phyloP scores from a whole-genome alignment of 169 alveolate genomes.

The Fabrea salina region DNA sequence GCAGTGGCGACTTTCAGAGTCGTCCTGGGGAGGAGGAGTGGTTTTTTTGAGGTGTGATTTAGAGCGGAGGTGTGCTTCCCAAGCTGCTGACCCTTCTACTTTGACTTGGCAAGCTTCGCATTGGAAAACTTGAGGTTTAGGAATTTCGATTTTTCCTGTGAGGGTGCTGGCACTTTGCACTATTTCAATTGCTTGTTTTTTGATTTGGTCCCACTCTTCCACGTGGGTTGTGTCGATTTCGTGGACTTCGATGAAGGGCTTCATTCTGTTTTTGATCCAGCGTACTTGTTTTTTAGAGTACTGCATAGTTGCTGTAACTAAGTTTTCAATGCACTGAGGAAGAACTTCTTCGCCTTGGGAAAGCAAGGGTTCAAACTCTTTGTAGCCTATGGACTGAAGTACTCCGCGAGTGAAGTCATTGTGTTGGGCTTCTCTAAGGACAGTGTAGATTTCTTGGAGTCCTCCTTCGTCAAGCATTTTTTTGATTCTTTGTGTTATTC shows the following conservation, averaged over 20 bases:
- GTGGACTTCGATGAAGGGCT: conserved; percentile 24
- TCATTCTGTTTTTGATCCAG: conserved; percentile 64
- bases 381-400: conserved; percentile 73
- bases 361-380: conserved; percentile 63
- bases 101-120: conserved; percentile 15
- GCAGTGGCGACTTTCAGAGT: not conserved
- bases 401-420: conserved; percentile 60
- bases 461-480: conserved; percentile 65
- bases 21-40: not conserved
- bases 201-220: conserved; percentile 3
- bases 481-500: conserved; percentile 57
- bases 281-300: conserved; percentile 66
- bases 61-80: not conserved
- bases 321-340: conserved; percentile 46
- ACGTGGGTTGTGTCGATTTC: not conserved
- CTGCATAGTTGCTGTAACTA: conserved; percentile 50
- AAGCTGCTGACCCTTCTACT: not conserved
- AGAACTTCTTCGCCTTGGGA: conserved; percentile 32
- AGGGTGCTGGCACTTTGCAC: not conserved
- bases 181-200: not conserved
- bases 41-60: not conserved
- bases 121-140: not conserved
- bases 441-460: conserved; percentile 43
- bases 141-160: not conserved
- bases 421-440: conserved; percentile 28